These are phyloP conservation scores for Patellifolia procumbens DNA, from an alignment of 179 eudicot genomes.

Conservation along the genomic window DNA sequence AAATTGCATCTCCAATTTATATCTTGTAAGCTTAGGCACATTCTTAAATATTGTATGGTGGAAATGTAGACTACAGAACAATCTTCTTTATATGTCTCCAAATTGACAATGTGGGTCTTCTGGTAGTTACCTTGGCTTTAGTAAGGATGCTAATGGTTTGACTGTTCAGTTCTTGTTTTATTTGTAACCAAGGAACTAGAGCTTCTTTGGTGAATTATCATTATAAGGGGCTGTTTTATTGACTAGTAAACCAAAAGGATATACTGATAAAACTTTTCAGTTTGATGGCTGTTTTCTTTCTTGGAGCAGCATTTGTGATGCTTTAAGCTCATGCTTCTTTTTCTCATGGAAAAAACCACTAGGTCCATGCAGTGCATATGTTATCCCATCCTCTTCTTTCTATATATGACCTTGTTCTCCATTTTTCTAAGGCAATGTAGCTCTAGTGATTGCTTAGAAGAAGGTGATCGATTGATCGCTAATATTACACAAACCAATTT, in stretches of 20 bases:
- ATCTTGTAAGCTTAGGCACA: not conserved
- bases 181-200: not conserved
- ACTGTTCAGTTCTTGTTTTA: not conserved
- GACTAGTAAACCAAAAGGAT: no score
- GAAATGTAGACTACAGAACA: not conserved
- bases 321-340: not conserved
- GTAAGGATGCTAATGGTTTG: not conserved
- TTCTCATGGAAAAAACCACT: not conserved
- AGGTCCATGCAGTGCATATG: not conserved
- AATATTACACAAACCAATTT: not conserved
- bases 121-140: not conserved
- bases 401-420: slow-evolving; percentile 5
- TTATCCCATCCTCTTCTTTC: slow-evolving; percentile 10
- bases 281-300: not conserved
- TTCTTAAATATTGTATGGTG: not conserved
- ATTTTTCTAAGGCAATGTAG: not conserved
- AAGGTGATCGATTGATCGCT: slow-evolving; percentile 4
- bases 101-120: no score
- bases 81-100: no score
- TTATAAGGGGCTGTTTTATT: no score
- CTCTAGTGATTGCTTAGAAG: not conserved
- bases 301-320: not conserved
- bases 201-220: not conserved
- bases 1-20: not conserved
- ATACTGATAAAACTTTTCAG: not conserved